Base-by-base conservation (phyloP, 805 yeast genomes). In the Teunomyces panamensis region DNA sequence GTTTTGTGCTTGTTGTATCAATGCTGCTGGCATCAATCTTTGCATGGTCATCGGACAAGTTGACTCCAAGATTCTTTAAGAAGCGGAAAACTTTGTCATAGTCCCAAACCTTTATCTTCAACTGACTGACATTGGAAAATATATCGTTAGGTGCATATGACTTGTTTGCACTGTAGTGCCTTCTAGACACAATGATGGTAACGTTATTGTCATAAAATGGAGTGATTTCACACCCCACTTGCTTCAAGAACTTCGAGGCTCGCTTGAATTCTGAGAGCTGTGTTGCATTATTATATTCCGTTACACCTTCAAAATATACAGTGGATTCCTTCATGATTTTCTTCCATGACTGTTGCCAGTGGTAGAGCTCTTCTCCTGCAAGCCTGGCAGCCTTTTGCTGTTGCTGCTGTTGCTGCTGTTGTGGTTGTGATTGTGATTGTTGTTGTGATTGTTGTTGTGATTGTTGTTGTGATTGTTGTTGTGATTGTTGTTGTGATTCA, bases 11-110 rank as follows among this genome's bases (percentile, higher is more conserved):
- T 17, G 34, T 16, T n/a, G 28, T 33, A 33, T 37, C 44, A 6
- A 24, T 11, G n/a, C 16, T 36, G 13, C 14, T 44, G 7, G 47
- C 33, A 17, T 37, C 30, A n/a, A 29, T 26, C 30, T 39, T 30
- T 11, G 48, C 39, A 5, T 42, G 43, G 20, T 45, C 46, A 7
- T 17, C 45, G n/a, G 37, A 30, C 17, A 36, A 43, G 34, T 49
- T 53, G 46, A 60, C 74, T 45, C 73, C 80, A 56, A 87, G 68
- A 63, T 87, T 81, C 51, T 75, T 78, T 63, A 90, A 74, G 59
- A 91, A 91, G 44, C 96, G 71, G 57, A 83, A 78, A 1, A 91
- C 89, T 64, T 91, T 92, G 47, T 89, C 96, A 57, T 80, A 84
- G 34, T 85, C 81, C 97, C 97, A 92, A 20, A 91, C 86, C 63